phyloP scores from a whole-genome alignment of 1,139 yeast genomes.

The Zygoascus meyerae region DNA sequence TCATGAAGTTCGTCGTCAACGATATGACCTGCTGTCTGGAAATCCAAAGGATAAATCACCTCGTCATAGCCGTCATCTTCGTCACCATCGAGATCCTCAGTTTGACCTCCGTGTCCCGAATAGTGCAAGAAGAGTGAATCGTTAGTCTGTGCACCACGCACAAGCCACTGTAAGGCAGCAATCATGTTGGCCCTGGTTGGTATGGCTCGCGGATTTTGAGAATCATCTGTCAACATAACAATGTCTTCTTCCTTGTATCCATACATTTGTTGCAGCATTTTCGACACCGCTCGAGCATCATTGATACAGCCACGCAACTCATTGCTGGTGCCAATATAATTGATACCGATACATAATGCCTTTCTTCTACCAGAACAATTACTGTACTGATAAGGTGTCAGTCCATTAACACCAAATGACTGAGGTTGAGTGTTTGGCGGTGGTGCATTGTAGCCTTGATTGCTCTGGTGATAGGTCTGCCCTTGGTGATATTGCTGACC shows the following conservation, averaged over 20 bases:
- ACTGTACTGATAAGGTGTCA: constrained; percentile 56
- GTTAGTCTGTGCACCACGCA: constrained; percentile 74
- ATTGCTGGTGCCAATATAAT: constrained; percentile 70
- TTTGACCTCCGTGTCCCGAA: constrained; percentile 92
- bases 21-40: constrained; percentile 64
- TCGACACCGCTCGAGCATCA: constrained; percentile 37
- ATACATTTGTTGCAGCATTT: constrained; percentile 40
- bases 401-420: constrained; percentile 32
- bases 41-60: constrained; percentile 87
- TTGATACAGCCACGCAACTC: constrained; percentile 83
- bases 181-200: constrained; percentile 77
- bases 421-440: constrained; percentile 36
- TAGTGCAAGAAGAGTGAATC: constrained; percentile 66
- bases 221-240: constrained; percentile 79
- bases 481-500: constrained; percentile 5
- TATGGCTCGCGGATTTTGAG: constrained; percentile 51
- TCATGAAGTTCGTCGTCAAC: constrained; percentile 84
- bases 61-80: constrained; percentile 89
- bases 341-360: constrained; percentile 82
- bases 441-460: constrained; percentile 16
- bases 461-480: constrained; percentile 13
- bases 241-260: constrained; percentile 77
- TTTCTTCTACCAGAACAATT: constrained; percentile 70
- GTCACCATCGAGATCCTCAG: constrained; percentile 76
- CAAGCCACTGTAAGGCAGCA: constrained; percentile 90